Evolutionary conservation across 2,329 filamentous ascomycete species (phyloP).

Genomic region (Ophiocordyceps polyrhachis-furcata): DNA sequence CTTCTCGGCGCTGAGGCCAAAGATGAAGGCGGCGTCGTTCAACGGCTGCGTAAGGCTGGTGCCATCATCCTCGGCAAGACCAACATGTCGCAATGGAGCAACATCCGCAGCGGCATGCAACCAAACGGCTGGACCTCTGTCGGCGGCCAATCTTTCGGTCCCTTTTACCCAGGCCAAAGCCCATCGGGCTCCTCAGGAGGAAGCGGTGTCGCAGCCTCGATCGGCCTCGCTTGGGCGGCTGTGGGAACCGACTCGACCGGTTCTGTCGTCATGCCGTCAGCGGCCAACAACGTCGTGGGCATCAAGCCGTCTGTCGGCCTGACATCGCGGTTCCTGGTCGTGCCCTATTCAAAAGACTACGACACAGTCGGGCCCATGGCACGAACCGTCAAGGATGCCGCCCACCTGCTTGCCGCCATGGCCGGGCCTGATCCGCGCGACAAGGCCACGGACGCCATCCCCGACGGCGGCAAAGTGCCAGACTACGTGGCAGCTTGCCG

Average conservation of each 20-base stretch:
- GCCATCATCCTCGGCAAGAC: constrained; percentile 48
- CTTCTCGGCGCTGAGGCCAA: constrained; percentile 37
- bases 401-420: constrained; percentile 42
- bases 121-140: constrained; percentile 46
- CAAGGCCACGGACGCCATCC: constrained; percentile 41
- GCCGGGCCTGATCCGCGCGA: constrained; percentile 38
- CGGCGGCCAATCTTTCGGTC: constrained; percentile 41
- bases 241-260: constrained; percentile 30
- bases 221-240: constrained; percentile 3
- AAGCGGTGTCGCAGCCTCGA: constrained; percentile 33
- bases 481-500: constrained; percentile 43
- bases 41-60: constrained; percentile 40
- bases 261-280: constrained; percentile 37
- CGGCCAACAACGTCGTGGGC: constrained; percentile 40
- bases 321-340: constrained; percentile 40
- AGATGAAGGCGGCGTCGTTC: constrained; percentile 37
- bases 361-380: constrained; percentile 50
- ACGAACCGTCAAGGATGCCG: constrained; percentile 45
- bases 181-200: constrained; percentile 44
- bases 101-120: constrained; percentile 36
- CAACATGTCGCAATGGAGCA: constrained; percentile 46
- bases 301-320: constrained; percentile 51
- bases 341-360: constrained; percentile 45
- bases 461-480: constrained; percentile 33
- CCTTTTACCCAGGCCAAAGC: constrained; percentile 42